A percentile compares a stretch with the other conserved stretches of the same genome.
These are phyloP conservation scores for Penicillium sp. DNA, from an alignment of 2,329 filamentous ascomycete species.

Conservation along the genomic window DNA sequence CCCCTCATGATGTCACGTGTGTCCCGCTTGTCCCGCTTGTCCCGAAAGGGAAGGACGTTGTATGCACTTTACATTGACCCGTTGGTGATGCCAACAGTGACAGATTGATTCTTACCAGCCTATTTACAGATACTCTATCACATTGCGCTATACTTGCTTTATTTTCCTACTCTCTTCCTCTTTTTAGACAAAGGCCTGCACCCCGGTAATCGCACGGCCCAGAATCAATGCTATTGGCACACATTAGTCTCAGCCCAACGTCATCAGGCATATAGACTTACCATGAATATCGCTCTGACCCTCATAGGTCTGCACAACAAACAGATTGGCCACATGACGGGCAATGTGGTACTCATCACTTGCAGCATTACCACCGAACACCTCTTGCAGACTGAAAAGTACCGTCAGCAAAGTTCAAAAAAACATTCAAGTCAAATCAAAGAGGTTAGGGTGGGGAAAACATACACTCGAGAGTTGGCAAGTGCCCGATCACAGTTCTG, in stretches of 20 bases:
- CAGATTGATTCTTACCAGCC: no score
- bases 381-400: conserved; percentile 71
- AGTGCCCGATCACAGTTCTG: conserved; percentile 95
- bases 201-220: conserved; percentile 68
- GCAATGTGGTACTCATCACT: conserved; percentile 97
- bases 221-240: conserved; percentile 64
- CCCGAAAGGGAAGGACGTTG: conserved; percentile 15
- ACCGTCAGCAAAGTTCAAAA: conserved; percentile 11
- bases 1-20: conserved; percentile 33
- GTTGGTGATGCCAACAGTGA: no score
- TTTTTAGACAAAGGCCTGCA: conserved; percentile 74
- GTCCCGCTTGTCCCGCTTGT: conserved; percentile 15
- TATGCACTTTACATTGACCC: background rate
- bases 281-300: conserved; percentile 97
- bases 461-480: conserved; percentile 68
- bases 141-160: background rate
- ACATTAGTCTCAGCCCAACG: conserved; percentile 45
- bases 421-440: background rate
- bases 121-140: background rate
- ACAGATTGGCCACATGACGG: conserved; percentile 91
- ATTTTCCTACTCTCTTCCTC: background rate
- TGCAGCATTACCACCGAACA: conserved; percentile 97
- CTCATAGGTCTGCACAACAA: conserved; percentile 97
- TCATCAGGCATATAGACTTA: conserved; percentile 54
- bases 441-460: conserved; percentile 8